Evolutionary conservation across 208 protist genomes (phyloP), one percentile per base, ranked within the genome.

Genomic region (Tritrichomonas foetus): DNA sequence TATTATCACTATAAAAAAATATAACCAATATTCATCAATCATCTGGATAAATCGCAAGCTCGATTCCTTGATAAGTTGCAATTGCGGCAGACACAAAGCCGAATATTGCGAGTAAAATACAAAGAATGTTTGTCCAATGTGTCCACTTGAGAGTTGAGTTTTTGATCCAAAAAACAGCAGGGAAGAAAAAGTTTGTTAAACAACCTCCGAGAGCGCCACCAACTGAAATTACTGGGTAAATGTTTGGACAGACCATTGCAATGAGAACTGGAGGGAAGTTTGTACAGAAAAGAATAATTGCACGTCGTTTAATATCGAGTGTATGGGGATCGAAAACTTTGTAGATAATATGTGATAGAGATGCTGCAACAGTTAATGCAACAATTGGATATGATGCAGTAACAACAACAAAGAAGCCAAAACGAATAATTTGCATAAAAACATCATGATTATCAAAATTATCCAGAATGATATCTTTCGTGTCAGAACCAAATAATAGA

Each of bases 101-200:
- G 30, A 82, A 82, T 2, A 82, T 50, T n/a, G 74, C 33, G 14
- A 82, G 50, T 9, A 9, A 53, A 11, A 50, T 3, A 41, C 33
- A 82, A 50, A 82, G 41, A 20, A 82, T 82, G 39, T 82, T 82
- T 30, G 33, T n/a, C 33, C 41, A 82, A 36, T 82, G 41, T 53
- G 1, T 53, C 16, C 47, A 11, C 27, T 5, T 5, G 1, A 50
- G 30, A 22, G 33, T 20, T 33, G 74, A 82, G 1, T 82, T 11
- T 41, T 82, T 82, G 14, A 82, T 49, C 74, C 74, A 82, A 50
- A 82, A 36, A 16, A 82, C n/a, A 30, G 74, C 41, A 16, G 74
- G 74, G 74, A 82, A 82, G 74, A 82, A 82, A 41, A 82, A 82
- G 41, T 50, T 82, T 82, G 74, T 82, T 5, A 82, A n/a, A 36